Evolutionary conservation across 306 rosid genomes (phyloP).

Genomic region (Purshia tridentata): DNA sequence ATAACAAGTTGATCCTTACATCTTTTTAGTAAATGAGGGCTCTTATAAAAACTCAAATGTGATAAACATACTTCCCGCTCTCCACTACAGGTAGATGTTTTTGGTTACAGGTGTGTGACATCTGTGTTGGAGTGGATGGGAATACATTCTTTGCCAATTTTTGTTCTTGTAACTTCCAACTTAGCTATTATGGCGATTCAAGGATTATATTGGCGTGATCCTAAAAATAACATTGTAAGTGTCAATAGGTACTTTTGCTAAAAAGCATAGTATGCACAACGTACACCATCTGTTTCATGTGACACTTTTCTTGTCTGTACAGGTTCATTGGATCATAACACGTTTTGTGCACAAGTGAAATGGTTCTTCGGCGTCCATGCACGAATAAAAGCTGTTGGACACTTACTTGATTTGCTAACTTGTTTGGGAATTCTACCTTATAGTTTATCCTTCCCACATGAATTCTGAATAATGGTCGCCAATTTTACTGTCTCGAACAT

Average conservation of each 20-base stretch:
- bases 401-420: background rate
- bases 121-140: slow-evolving; percentile 85
- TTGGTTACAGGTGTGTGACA: slow-evolving; percentile 54
- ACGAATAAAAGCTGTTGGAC: too few species aligned
- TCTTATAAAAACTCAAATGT: background rate
- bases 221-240: slow-evolving; percentile 75
- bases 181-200: slow-evolving; percentile 60
- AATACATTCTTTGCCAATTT: slow-evolving; percentile 71
- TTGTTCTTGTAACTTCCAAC: slow-evolving; percentile 71
- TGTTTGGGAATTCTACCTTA: background rate
- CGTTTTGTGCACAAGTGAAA: slow-evolving; percentile 38
- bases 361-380: background rate
- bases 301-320: slow-evolving; percentile 22
- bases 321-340: slow-evolving; percentile 74
- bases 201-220: slow-evolving; percentile 67
- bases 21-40: background rate
- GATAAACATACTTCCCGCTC: slow-evolving; percentile 14
- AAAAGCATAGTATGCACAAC: background rate
- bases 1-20: background rate
- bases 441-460: background rate
- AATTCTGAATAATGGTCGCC: background rate
- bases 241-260: background rate
- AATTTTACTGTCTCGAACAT: background rate
- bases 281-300: slow-evolving; percentile 3
- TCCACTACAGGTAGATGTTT: slow-evolving; percentile 67